phyloP scores from a whole-genome alignment of 768 basidiomycete species.

The Mycena chlorophos region DNA sequence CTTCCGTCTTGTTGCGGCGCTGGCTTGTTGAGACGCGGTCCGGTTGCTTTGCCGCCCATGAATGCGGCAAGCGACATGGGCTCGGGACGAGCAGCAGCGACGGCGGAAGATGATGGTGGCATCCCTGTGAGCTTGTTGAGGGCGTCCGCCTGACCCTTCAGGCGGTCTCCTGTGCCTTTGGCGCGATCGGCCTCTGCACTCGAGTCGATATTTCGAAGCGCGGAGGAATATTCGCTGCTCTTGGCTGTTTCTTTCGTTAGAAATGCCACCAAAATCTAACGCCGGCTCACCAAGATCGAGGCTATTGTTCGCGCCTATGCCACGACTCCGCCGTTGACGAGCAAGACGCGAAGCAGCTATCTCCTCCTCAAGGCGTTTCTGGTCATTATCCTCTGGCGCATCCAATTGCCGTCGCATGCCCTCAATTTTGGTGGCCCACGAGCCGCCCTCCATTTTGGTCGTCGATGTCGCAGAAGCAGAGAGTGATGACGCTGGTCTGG shows the following conservation, averaged over 20 bases:
- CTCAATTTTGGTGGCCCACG: constrained; percentile 78
- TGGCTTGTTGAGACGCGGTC: constrained; percentile 71
- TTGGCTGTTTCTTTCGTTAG: constrained; percentile 11
- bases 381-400: constrained; percentile 76
- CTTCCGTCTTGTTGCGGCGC: constrained; percentile 69
- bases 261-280: constrained; percentile 7
- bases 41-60: constrained; percentile 76
- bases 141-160: constrained; percentile 45
- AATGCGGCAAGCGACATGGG: constrained; percentile 77
- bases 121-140: constrained; percentile 42
- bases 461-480: too few species aligned
- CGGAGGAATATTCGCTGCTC: constrained; percentile 26
- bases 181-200: constrained; percentile 14
- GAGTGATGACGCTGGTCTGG: too few species aligned
- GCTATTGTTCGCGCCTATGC: constrained; percentile 38
- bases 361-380: constrained; percentile 64
- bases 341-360: constrained; percentile 57
- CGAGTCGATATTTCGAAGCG: constrained; percentile 24
- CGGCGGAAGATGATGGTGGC: background rate
- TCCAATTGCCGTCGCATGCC: constrained; percentile 80
- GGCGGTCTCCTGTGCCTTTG: constrained; percentile 31
- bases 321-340: constrained; percentile 49
- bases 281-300: constrained; percentile 48
- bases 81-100: constrained; percentile 34
- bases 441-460: constrained; percentile 41